phyloP scores from a whole-genome alignment of 345 rosid species.

The Arabidopsis thaliana region TAIR10.1 NC_003071.7:13175501-13176000 shows the following conservation, averaged over 20 bases:
- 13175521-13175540: conserved; percentile 99
- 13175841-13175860: conserved; percentile 97
- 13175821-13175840: conserved; percentile 88
- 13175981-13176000: conserved; percentile 92
- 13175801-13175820: conserved; percentile 94
- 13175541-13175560: conserved; percentile 98
- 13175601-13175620: conserved; percentile 98
- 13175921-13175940: conserved; percentile 32
- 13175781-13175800: conserved; percentile 92
- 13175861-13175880: conserved; percentile 59
- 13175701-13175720: conserved; percentile 97
- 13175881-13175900: neutral
- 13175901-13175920: conserved; percentile 1
- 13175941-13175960: conserved; percentile 79
- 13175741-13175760: conserved; percentile 93
- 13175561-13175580: conserved; percentile 96
- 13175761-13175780: conserved; percentile 99
- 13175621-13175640: conserved; percentile 94
- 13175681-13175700: conserved; percentile 95
- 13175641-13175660: conserved; percentile 96
- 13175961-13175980: conserved; percentile 89
- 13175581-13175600: conserved; percentile 98
- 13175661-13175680: conserved; percentile 98
- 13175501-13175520: conserved; percentile 98
- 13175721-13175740: conserved; percentile 99